Base-by-base conservation (phyloP, 768 basidiomycete genomes). In the Rhodotorula diobovata region DNA sequence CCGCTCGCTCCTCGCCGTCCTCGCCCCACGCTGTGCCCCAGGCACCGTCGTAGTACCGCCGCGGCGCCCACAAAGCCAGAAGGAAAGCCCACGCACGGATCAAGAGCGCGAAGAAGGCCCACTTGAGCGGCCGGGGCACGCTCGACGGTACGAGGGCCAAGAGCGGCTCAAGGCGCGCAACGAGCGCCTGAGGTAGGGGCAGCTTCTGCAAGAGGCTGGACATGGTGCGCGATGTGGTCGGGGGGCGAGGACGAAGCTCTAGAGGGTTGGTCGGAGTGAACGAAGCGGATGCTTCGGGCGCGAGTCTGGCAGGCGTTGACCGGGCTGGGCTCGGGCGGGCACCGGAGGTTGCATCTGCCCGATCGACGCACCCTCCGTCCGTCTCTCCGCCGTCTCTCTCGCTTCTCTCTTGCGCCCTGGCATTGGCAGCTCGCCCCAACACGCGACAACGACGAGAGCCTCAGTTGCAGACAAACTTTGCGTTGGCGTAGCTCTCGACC, bases 401-500 rank as follows among this genome's bases (percentile, higher is more conserved):
- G 12, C 20, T 9, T 46, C 46, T 46, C 21, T 18, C 16, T 18
- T 21, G 20, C 21, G 8, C 46, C 9, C 46, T 3, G 15, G 21
- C 2, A 46, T 20, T 16, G 20, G 9, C 2, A 46, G 45, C 11
- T 4, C 15, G 20, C 45, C 20, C n/a, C 28, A 8, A 51, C 28
- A 25, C 50, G 7, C 5, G 1, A 12, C 50, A 3, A 11, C 50
- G 1, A 2, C 11, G 2, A 18, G 14, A 43, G 8, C 8, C 41
- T n/a, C n/a, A 51, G 28, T 51, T 51, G 50, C 53, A 43, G 14
- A 59, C 23, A 23, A 77, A 78, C 28, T 61, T 65, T 0, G 75
- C 74, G 60, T 78, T 78, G 59, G 57, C 58, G 45, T 77, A 78
- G 30, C 58, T 45, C 25, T 76, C 78, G 11, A 77, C 35, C 78